Evolutionary conservation across 768 basidiomycete species (phyloP).

Genomic region (Exidia glandulosa): DNA sequence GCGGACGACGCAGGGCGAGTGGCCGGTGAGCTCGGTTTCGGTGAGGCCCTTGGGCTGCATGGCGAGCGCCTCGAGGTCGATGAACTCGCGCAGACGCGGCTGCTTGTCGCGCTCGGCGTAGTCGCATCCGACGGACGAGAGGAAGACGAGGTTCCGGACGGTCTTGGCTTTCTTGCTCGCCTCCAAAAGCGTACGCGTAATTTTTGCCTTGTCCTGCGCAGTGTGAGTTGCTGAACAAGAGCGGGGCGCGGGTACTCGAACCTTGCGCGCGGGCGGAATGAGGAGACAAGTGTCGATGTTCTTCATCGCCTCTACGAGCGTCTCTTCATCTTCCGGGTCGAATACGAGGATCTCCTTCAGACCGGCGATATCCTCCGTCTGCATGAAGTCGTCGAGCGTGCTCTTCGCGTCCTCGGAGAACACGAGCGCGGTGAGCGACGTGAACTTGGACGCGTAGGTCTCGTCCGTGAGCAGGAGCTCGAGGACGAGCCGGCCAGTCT

Average conservation of each 20-base stretch:
- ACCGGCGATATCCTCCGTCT: background rate
- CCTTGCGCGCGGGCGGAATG: conserved; percentile 14
- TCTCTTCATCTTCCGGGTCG: conserved; percentile 9
- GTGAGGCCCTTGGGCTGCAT: conserved; percentile 15
- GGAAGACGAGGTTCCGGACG: conserved; percentile 15
- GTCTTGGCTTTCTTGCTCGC: conserved; percentile 13
- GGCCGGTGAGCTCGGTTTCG: conserved; percentile 15
- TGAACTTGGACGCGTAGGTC: conserved; percentile 12
- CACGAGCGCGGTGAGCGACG: conserved; percentile 13
- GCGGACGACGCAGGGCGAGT: conserved; percentile 19
- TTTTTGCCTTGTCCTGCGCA: conserved; percentile 13
- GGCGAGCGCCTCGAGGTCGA: conserved; percentile 19
- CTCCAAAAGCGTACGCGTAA: conserved; percentile 12
- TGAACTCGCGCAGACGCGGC: conserved; percentile 21
- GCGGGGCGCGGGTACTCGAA: background rate
- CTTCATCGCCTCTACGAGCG: conserved; percentile 11
- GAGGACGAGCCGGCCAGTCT: conserved; percentile 19
- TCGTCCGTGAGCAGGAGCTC: conserved; percentile 18
- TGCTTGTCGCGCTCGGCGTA: conserved; percentile 20
- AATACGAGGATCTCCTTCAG: conserved; percentile 7
- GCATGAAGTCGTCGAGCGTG: conserved; percentile 9
- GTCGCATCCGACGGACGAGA: conserved; percentile 17
- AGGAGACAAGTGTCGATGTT: conserved; percentile 14
- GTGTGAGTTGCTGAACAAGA: background rate
- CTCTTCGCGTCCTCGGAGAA: conserved; percentile 11